Evolutionary conservation across 176 grass and related monocot species (phyloP), one percentile per base, ranked within the genome.

Genomic region (Carex scoparia): DNA sequence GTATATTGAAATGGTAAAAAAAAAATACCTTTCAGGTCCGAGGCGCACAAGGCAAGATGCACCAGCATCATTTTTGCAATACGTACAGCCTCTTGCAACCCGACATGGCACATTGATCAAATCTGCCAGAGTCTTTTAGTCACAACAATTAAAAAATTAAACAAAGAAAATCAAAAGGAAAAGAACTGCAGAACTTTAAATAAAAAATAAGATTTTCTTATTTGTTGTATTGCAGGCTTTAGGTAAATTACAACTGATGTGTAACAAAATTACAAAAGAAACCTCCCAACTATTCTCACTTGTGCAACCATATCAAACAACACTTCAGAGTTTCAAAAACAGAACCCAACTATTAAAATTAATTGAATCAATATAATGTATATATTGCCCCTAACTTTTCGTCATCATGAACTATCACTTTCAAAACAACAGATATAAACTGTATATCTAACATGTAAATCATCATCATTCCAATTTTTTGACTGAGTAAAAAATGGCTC

Each of bases 41-140:
- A 94, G 85, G n/a, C 75, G 90, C 61, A 97, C 94, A 85, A 97
- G 86, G 82, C 91, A 97, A 84, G 94, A 92, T 31, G 88, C 72
- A 57, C 91, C 85, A 79, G 38, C 73, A 82, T 53, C 80, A 80
- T 63, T 79, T 86, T 84, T 90, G 84, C 94, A 97, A 84, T 92
- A 94, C 62, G 72, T 90, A 86, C 94, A 97, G 38, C 94, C 94
- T 81, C 86, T 94, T 35, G 86, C 91, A 83, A 97, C 14, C 65
- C 94, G 88, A 90, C 94, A 94, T 54, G 90, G 91, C 30, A 97
- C 85, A 89, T 83, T 90, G 71, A 97, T 86, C 48, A 86, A 68
- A 53, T 97, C 91, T 4, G 91, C 91, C 31, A 94, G 69, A 44
- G 83, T 79, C 94, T 96, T 96, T 40, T 19, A 83, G 59, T 71